A percentile compares a stretch with the other conserved stretches of the same genome.
Conservation (phyloP, 352 stramenopile genomes). For the Pythium aristosporum region DNA sequence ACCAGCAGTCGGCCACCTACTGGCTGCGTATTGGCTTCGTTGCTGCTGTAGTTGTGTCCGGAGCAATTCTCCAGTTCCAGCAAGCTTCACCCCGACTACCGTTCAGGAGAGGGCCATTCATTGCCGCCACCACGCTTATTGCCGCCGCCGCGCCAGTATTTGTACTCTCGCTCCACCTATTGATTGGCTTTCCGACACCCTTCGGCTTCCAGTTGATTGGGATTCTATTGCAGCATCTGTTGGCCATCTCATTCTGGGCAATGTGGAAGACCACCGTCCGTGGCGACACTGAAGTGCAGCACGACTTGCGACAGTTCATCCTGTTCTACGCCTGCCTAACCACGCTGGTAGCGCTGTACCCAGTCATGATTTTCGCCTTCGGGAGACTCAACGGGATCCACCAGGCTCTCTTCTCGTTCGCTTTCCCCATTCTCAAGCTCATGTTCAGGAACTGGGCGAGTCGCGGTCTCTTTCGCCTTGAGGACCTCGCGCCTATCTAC, state of each 20-base stretch:
- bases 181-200: constrained; percentile 15
- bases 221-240: constrained; percentile 21
- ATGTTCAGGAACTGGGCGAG: constrained; percentile 35
- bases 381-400: neutral
- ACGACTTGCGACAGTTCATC: neutral
- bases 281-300: neutral
- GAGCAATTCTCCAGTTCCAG: constrained; percentile 10
- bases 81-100: neutral
- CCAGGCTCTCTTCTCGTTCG: constrained; percentile 14
- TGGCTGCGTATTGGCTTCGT: constrained; percentile 7
- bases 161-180: neutral
- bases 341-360: constrained; percentile 16
- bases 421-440: constrained; percentile 39
- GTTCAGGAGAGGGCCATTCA: neutral
- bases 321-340: constrained; percentile 1
- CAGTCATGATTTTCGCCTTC: constrained; percentile 18
- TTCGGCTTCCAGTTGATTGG: constrained; percentile 15
- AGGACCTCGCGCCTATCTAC: constrained; percentile 30
- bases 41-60: neutral
- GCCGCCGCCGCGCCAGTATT: neutral
- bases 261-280: constrained; percentile 2
- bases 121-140: neutral
- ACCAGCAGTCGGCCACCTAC: neutral
- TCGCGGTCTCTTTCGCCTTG: constrained; percentile 6
- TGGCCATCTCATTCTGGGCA: constrained; percentile 4